phyloP scores from a whole-genome alignment of 75 land plant species.

The Picea glauca region DNA sequence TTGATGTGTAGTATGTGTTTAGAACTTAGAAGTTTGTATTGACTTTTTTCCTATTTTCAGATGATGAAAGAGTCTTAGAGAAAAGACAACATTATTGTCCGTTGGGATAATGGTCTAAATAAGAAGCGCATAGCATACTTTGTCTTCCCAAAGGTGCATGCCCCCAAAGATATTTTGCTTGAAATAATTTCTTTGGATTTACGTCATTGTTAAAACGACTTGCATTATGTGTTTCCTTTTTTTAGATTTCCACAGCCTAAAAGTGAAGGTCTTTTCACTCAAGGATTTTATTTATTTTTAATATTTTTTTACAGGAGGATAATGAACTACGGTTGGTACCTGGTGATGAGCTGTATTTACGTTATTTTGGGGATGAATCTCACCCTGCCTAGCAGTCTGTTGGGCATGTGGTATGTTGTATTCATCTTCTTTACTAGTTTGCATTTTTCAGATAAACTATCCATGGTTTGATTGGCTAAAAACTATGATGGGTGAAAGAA shows the following conservation, averaged over 20 bases:
- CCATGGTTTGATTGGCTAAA: not conserved
- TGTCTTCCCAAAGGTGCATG: constrained; percentile 93
- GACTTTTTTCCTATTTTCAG: constrained; percentile 25
- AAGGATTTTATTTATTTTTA: no score
- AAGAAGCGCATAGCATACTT: constrained; percentile 98
- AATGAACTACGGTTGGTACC: constrained; percentile 97
- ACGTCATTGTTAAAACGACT: no score
- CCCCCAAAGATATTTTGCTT: no score
- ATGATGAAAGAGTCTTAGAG: constrained; percentile 99
- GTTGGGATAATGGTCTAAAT: constrained; percentile 99
- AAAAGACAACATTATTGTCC: constrained; percentile 90
- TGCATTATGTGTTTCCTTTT: not conserved
- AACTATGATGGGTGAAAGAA: not conserved
- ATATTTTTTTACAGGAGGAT: constrained; percentile 62
- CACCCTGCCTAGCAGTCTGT: constrained; percentile 98
- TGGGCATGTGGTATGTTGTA: constrained; percentile 93
- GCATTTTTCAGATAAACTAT: not conserved
- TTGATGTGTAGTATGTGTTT: no score
- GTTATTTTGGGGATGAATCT: constrained; percentile 90
- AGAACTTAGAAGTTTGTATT: no score
- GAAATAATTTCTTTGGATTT: no score
- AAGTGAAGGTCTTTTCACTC: no score
- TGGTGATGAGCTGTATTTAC: constrained; percentile 92
- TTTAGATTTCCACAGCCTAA: not conserved
- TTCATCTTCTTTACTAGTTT: not conserved